Base-by-base conservation (phyloP, 352 stramenopile genomes). In the Phytophthora pistaciae region DNA sequence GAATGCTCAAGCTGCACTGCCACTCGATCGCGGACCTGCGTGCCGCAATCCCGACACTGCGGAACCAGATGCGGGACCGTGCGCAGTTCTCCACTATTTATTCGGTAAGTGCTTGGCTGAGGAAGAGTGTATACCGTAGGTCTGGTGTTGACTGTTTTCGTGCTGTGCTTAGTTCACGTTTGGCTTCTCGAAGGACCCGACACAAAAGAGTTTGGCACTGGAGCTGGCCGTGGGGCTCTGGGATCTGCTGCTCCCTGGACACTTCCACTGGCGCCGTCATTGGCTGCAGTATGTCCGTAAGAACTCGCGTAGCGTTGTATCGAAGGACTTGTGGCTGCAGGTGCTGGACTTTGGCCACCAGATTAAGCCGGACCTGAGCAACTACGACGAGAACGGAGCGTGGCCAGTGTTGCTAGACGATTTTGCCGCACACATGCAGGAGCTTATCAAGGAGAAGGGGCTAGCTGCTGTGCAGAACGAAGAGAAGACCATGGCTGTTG, bases 321-420 rank as follows among this genome's bases (percentile, higher is more conserved):
- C 90, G 4, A 94, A 91, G 53, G 90, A 96, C 61, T 56, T 95
- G 64, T 96, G 90, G 90, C 88, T 94, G 55, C 90, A 96, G 56
- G 81, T 93, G 55, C 74, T 96, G 55, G 85, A 96, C 55, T 96
- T 96, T 79, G 85, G 84, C 33, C 56, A 78, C 20, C 88, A 95
- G 57, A 90, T 96, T 44, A 75, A 82, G 23, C 50, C 72, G 5
- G 83, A 94, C 50, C 52, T 96, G 70, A 91, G 80, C 78, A 94
- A 95, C 68, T 96, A 92, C 75, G 88, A 96, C 68, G 88, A 94
- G 58, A 96, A 96, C 48, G 87, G 86, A 62, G 90, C 90, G 14
- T 96, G 90, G 90, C 90, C 90, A 20, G 90, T 96, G 60, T 70
- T 96, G 23, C 77, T 96, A 20, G 90, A 96, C 66, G 90, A 96